Conservation (phyloP, 345 rosid genomes). For the Brassica incana region DNA sequence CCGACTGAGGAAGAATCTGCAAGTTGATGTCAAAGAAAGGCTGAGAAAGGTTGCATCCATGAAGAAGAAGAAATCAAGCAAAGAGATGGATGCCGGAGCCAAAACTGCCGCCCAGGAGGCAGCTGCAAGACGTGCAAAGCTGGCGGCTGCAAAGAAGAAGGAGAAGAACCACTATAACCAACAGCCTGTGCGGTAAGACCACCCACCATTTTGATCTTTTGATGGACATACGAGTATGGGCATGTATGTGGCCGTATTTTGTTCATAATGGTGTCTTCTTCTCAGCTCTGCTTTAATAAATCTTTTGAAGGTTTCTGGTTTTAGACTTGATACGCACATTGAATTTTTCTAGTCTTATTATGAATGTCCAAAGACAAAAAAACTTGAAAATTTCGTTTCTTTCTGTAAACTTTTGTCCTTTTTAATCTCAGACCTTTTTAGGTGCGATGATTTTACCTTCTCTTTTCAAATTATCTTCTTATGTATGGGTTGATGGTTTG, state of each 20-base stretch:
- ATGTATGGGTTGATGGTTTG: background rate
- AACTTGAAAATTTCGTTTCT: background rate
- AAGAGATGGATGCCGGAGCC: conserved; percentile 76
- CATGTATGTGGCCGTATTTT: conserved; percentile 31
- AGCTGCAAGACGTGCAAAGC: conserved; percentile 68
- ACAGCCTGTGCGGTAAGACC: conserved; percentile 62
- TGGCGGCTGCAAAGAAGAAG: conserved; percentile 84
- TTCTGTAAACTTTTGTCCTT: background rate
- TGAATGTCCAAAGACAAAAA: conserved; percentile 18
- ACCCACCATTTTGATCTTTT: conserved; percentile 26
- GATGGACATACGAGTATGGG: conserved; percentile 29
- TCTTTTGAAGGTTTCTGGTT: conserved; percentile 25
- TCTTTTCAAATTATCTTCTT: background rate
- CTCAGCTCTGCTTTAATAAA: conserved; percentile 27
- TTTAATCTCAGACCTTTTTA: background rate
- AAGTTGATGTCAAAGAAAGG: conserved; percentile 59
- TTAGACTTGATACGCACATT: conserved; percentile 20
- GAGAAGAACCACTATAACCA: conserved; percentile 86
- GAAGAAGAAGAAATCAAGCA: conserved; percentile 78
- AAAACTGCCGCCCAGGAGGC: conserved; percentile 74
- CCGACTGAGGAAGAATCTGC: conserved; percentile 47
- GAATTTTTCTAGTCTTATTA: conserved; percentile 28
- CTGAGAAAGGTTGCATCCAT: conserved; percentile 56
- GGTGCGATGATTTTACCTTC: background rate
- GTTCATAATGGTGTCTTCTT: conserved; percentile 35